phyloP scores from a whole-genome alignment of 148 eudicot genomes.

The Cornus kousa region DNA sequence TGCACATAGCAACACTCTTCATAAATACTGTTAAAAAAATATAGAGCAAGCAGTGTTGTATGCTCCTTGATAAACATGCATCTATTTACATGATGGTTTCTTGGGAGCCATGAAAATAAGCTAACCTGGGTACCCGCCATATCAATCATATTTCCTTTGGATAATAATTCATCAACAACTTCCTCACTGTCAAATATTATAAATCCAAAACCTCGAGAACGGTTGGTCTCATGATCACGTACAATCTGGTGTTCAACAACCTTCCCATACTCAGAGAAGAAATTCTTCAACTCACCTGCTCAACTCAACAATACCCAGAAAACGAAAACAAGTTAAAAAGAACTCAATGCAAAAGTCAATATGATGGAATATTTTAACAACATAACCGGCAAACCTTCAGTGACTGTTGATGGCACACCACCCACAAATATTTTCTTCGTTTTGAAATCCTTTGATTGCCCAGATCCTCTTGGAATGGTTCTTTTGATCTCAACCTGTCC shows the following conservation, averaged over 20 bases:
- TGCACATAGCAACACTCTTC: too few species aligned
- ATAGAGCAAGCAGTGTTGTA: conserved; percentile 3
- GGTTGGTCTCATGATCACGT: conserved; percentile 64
- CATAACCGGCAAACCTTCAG: conserved; percentile 39
- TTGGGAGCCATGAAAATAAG: conserved; percentile 11
- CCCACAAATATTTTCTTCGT: conserved; percentile 56
- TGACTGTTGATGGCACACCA: conserved; percentile 63
- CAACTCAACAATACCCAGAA: conserved; percentile 19
- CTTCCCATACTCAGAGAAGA: conserved; percentile 62
- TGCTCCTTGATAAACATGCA: neutral
- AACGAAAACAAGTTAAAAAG: neutral
- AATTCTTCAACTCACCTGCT: conserved; percentile 54
- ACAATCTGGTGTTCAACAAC: conserved; percentile 71
- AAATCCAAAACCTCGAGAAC: conserved; percentile 79
- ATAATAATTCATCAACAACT: conserved; percentile 55
- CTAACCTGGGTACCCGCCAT: conserved; percentile 76
- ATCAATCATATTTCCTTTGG: conserved; percentile 25
- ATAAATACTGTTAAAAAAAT: neutral
- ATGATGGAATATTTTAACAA: neutral
- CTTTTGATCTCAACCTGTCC: conserved; percentile 74
- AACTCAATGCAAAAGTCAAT: neutral
- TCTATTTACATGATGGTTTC: conserved; percentile 1
- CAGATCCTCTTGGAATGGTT: conserved; percentile 76
- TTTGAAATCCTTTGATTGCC: conserved; percentile 33
- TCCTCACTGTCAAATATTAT: conserved; percentile 63